Percentiles rank a stretch among this genome's conserved stretches.
phyloP scores from a whole-genome alignment of 1,139 yeast genomes.

The Pichia sp. region DNA sequence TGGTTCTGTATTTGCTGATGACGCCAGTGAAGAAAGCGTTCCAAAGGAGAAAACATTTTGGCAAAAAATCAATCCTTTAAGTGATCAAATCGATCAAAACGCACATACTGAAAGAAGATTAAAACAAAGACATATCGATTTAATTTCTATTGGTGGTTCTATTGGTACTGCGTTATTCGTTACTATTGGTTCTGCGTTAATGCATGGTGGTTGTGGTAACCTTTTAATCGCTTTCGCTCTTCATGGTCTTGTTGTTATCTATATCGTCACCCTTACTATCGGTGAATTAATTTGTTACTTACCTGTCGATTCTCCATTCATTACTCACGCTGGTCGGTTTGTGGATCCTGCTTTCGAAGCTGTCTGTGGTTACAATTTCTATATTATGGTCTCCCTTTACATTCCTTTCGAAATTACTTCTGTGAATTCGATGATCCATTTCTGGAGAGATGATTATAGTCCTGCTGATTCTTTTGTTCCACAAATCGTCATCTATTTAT shows the following conservation, averaged over 20 bases:
- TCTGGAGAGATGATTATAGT: slow-evolving; percentile 49
- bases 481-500: slow-evolving; percentile 37
- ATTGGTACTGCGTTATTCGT: slow-evolving; percentile 79
- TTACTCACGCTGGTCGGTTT: slow-evolving; percentile 51
- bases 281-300: slow-evolving; percentile 51
- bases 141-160: slow-evolving; percentile 78
- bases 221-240: slow-evolving; percentile 58
- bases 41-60: background rate
- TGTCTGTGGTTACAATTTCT: slow-evolving; percentile 46
- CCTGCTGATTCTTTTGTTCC: slow-evolving; percentile 47
- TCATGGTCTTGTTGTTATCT: slow-evolving; percentile 41
- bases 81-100: background rate
- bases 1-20: too few species aligned
- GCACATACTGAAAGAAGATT: slow-evolving; percentile 17
- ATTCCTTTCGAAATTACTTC: slow-evolving; percentile 53
- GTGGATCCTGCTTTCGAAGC: slow-evolving; percentile 45
- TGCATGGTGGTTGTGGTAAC: slow-evolving; percentile 75
- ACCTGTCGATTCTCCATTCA: slow-evolving; percentile 50
- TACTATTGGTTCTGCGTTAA: slow-evolving; percentile 65
- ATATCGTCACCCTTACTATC: slow-evolving; percentile 43
- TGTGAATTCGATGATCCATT: slow-evolving; percentile 49
- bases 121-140: slow-evolving; percentile 62
- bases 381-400: slow-evolving; percentile 47
- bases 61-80: background rate
- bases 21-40: background rate